Base-by-base conservation (phyloP, 352 stramenopile genomes). In the Detonula confervacea region DNA sequence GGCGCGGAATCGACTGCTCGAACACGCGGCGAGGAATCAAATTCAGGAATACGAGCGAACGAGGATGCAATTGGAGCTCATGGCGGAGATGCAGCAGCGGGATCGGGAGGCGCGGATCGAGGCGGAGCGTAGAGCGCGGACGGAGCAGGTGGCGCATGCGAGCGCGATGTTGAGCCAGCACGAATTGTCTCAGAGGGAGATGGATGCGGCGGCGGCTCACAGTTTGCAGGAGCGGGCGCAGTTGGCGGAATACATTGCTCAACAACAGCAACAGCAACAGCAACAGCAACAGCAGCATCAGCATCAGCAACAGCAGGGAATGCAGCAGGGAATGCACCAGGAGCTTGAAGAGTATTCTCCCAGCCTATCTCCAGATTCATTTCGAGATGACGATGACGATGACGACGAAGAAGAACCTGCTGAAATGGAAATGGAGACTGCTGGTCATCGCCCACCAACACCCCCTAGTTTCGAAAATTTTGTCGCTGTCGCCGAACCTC, bases 41-140 rank as follows among this genome's bases (percentile, higher is more conserved):
- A 65, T 77, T 59, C 75, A 78, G 61, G 67, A 83, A 51, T 74
- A 66, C 27, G 64, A 82, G 42, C 46, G 73, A n/a, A 44, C 35
- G 8, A 33, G 60, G 39, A 77, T 68, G 25, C 59, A 83, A 27
- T 39, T 83, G 42, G 67, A 71, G 29, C 54, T 83, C 44, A 73
- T 83, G 70, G 62, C 49, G 49, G 68, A 78, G 56, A 78, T 74
- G 39, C 75, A 71, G 27, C 73, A 81, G 44, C 63, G 61, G 12
- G 61, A 70, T 70, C 42, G 25, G 1, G 73, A 75, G 52, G 55
- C 62, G 16, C 51, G 64, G 22, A 25, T 44, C 8, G 62, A 80
- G 11, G 71, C 18, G 4, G 55, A 57, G 29, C 12, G 52, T 12
- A 51, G 39, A 18, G 12, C 37, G 24, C 33, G 37, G 52, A 7